Conservation (phyloP, 768 basidiomycete species). For the Auricularia cornea region DNA sequence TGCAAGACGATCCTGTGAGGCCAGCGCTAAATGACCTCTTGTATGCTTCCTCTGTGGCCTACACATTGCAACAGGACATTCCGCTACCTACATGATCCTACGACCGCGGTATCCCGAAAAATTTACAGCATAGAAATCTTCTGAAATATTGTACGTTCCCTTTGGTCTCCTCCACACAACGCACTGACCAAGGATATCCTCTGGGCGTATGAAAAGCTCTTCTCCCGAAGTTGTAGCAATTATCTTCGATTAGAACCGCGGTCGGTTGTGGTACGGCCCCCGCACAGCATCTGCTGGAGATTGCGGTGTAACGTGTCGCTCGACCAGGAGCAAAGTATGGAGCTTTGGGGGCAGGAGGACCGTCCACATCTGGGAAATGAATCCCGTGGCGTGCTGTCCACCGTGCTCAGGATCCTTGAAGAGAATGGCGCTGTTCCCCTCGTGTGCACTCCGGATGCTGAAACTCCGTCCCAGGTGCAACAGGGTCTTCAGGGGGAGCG, state of each 20-base stretch:
- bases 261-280: neutral
- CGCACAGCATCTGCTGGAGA: neutral
- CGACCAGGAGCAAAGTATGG: neutral
- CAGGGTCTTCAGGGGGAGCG: neutral
- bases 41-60: too few relatives aligned
- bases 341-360: neutral
- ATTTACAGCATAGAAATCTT: neutral
- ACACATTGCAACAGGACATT: too few relatives aligned
- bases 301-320: neutral
- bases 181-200: neutral
- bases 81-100: too few relatives aligned
- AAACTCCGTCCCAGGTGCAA: neutral
- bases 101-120: neutral
- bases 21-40: too few relatives aligned
- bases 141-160: neutral
- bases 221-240: neutral
- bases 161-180: neutral
- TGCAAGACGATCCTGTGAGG: too few relatives aligned
- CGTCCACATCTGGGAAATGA: neutral
- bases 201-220: neutral
- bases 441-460: neutral
- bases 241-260: neutral
- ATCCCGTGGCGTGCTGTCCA: neutral
- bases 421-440: neutral
- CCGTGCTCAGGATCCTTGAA: neutral